Evolutionary conservation across 345 rosid genomes (phyloP), one percentile per base, ranked within the genome.

Genomic region (Bruguiera parviflora): DNA sequence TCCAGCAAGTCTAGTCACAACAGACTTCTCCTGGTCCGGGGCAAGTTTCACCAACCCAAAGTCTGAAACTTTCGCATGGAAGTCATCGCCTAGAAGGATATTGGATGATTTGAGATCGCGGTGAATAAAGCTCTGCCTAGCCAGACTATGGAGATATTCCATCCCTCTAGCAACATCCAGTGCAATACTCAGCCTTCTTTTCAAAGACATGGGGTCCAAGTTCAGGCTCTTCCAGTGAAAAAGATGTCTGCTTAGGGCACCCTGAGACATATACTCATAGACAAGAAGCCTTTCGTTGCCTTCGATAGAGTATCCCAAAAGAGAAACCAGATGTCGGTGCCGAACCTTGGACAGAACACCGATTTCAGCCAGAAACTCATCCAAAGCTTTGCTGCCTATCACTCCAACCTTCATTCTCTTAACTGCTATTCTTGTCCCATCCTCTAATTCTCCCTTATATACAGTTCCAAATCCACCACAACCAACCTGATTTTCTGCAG

Each of bases 21-120:
- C 74, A 22, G 89, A 85, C 55, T 75, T 71, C 61, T 80, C 76
- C 33, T 86, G 79, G 69, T 86, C 83, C 0, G 83, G 86, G 47
- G 84, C 88, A 46, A 80, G 84, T 68, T 77, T 84, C 63, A 82
- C 86, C 59, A 86, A 71, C 51, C 88, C 90, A 21, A 86, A 86
- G 62, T 86, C 90, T 1, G 88, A 78, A 63, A 86, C 84, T 67
- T 84, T 86, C 3, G 86, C 87, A 37, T 77, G 79, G 43, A 78
- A 80, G n/a, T 80, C 80, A 75, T 82, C 82, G 5, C 65, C 83
- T 6, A 84, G 72, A 73, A 86, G 86, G 65, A 84, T 82, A 73
- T 86, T 86, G 9, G 88, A 84, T 51, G 88, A 82, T 72, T 86
- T 86, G 64, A 86, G 83, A 66, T 84, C 88, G 19, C 88, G 78